These are phyloP conservation scores for Lipomyces sp. DNA, from an alignment of 805 yeast genomes.

Conservation along the genomic window DNA sequence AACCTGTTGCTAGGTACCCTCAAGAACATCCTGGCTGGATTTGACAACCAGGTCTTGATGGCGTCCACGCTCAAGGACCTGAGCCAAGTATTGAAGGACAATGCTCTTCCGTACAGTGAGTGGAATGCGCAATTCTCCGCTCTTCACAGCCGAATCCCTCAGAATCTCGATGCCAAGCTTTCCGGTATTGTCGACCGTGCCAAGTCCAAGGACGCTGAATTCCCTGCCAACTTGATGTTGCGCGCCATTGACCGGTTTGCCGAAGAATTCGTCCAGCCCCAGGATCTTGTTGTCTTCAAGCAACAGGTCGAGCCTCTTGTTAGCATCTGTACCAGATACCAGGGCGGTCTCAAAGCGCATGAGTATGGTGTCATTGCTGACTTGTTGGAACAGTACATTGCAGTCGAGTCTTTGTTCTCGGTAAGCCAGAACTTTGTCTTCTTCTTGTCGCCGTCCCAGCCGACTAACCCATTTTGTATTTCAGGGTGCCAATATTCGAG, in stretches of 20 bases:
- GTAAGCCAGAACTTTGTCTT: constrained; percentile 13
- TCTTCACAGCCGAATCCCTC: constrained; percentile 86
- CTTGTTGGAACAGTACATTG: constrained; percentile 71
- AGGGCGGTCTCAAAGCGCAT: constrained; percentile 78
- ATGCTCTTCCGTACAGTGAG: constrained; percentile 87
- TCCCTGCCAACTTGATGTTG: constrained; percentile 87
- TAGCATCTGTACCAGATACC: constrained; percentile 69
- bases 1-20: constrained; percentile 62
- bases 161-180: constrained; percentile 71
- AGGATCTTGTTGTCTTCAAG: constrained; percentile 52
- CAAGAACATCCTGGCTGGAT: constrained; percentile 83
- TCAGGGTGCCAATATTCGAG: constrained; percentile 69
- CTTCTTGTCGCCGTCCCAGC: no score
- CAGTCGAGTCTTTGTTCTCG: constrained; percentile 76
- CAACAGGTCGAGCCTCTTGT: constrained; percentile 74
- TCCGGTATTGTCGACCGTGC: constrained; percentile 69
- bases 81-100: constrained; percentile 73
- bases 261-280: constrained; percentile 55
- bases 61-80: constrained; percentile 75
- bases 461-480: background rate
- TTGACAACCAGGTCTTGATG: constrained; percentile 94
- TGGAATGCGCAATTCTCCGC: constrained; percentile 89
- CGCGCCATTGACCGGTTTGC: constrained; percentile 73
- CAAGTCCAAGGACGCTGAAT: constrained; percentile 69
- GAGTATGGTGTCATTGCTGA: constrained; percentile 76